Evolutionary conservation across 225 moss, liverwort and hornwort genomes (phyloP), one percentile per base, ranked within the genome.

Genomic region (Bryoerythrophyllum caledonicum): DNA sequence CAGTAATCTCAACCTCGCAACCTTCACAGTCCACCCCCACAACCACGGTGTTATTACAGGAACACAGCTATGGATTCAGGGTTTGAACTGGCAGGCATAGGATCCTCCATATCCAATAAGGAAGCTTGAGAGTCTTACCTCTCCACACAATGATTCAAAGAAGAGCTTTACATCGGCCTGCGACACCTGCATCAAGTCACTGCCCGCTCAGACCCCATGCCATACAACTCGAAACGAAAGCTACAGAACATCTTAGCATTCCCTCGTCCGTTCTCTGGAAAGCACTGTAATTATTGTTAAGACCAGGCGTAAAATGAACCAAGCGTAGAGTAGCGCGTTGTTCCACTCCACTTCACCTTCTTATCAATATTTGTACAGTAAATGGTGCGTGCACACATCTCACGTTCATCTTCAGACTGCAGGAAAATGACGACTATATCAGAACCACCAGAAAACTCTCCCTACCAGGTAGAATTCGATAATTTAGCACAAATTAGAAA

Each of bases 321-420:
- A 34, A 30, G 32, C 58, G 41, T 20, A 30, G 15, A 69, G 32
- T 0, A n/a, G n/a, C n/a, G n/a, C n/a, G n/a, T 2, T 86, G 76
- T 86, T 82, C 76, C 78, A 80, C 80, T 92, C 84, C 83, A 95
- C 94, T 80, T 92, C 95, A 96, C 97, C 97, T 97, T 97, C 91
- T 97, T 97, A 85, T 97, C 97, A 79, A 97, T 97, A 85, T 94
- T 97, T 77, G 94, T 97, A 86, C 97, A 97, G 86, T 97, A 97
- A 27, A 97, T 94, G 69, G 97, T 97, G 61, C 97, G 91, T 21
- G 93, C 94, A 37, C 94, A 97, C 94, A 97, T 97, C 88, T 97
- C 97, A 60, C 97, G 88, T 73, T 97, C 97, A 76, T 94, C 97
- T 81, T 97, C 94, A 6, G 97, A 94, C 94, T 94, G 91, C 79